phyloP scores from a whole-genome alignment of 306 rosid genomes.

The Vigna nakashimae region DNA sequence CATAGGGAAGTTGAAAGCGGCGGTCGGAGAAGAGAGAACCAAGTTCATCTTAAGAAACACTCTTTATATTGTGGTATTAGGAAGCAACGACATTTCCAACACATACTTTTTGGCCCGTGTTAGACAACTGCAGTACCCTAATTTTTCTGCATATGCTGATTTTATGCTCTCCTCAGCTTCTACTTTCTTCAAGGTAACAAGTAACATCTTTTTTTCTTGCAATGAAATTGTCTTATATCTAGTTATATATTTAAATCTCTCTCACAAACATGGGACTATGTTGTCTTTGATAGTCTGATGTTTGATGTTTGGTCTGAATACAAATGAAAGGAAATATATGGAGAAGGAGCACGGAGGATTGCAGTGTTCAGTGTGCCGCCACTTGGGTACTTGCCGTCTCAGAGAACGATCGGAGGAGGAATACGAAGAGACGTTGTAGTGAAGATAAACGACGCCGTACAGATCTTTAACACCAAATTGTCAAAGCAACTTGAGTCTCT shows the following conservation, averaged over 20 bases:
- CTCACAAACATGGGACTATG: too few species aligned
- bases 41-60: constrained; percentile 55
- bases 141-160: constrained; percentile 63
- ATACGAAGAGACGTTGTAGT: constrained; percentile 49
- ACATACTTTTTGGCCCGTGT: constrained; percentile 48
- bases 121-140: constrained; percentile 48
- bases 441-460: constrained; percentile 49
- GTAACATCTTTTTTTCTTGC: too few species aligned
- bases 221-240: too few species aligned
- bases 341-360: constrained; percentile 62
- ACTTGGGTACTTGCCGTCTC: constrained; percentile 71
- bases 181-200: constrained; percentile 20
- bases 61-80: constrained; percentile 55
- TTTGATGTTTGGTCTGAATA: not conserved
- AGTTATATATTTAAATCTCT: too few species aligned
- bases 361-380: constrained; percentile 67
- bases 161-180: constrained; percentile 54
- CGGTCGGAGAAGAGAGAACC: constrained; percentile 54
- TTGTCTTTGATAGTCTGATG: too few species aligned
- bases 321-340: constrained; percentile 48
- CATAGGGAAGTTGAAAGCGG: constrained; percentile 45
- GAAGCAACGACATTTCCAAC: constrained; percentile 69
- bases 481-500: constrained; percentile 32
- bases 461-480: constrained; percentile 55
- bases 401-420: constrained; percentile 69